Evolutionary conservation across 2,329 filamentous ascomycete species (phyloP).

Genomic region (Stemphylium lycopersici): DNA sequence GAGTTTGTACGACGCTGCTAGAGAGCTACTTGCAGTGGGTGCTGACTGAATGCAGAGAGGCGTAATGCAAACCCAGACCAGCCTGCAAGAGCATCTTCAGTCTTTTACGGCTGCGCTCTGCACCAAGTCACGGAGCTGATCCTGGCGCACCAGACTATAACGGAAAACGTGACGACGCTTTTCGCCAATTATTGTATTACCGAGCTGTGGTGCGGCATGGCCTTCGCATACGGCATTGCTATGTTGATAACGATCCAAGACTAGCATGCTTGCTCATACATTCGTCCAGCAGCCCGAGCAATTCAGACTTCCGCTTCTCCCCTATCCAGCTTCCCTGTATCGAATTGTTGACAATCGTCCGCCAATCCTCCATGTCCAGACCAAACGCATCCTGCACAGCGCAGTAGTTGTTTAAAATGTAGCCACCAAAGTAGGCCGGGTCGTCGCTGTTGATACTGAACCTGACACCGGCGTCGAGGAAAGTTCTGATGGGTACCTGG

Average conservation of each 20-base stretch:
- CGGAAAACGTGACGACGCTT: not conserved
- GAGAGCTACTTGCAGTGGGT: not conserved
- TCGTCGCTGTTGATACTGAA: slow-evolving; percentile 71
- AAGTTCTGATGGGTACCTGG: slow-evolving; percentile 64
- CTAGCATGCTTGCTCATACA: slow-evolving; percentile 20
- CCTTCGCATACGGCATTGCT: not conserved
- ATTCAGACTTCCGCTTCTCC: slow-evolving; percentile 64
- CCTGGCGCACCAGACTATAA: not conserved
- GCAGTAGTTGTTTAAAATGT: slow-evolving; percentile 76
- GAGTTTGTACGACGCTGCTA: slow-evolving; percentile 9
- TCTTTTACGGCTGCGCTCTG: not conserved
- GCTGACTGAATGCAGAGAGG: slow-evolving; percentile 10
- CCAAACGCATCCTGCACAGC: slow-evolving; percentile 75
- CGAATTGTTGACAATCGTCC: slow-evolving; percentile 63
- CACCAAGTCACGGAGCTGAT: not conserved
- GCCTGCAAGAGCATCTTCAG: not conserved
- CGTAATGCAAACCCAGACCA: not conserved
- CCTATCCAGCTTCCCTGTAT: slow-evolving; percentile 74
- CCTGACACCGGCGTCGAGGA: slow-evolving; percentile 67
- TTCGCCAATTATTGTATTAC: not conserved
- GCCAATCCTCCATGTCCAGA: slow-evolving; percentile 70
- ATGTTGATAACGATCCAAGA: not conserved
- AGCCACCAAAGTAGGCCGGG: slow-evolving; percentile 67
- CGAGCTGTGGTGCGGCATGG: not conserved
- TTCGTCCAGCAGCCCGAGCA: slow-evolving; percentile 50